Conservation (phyloP, 345 rosid genomes). For the Salix viminalis region DNA sequence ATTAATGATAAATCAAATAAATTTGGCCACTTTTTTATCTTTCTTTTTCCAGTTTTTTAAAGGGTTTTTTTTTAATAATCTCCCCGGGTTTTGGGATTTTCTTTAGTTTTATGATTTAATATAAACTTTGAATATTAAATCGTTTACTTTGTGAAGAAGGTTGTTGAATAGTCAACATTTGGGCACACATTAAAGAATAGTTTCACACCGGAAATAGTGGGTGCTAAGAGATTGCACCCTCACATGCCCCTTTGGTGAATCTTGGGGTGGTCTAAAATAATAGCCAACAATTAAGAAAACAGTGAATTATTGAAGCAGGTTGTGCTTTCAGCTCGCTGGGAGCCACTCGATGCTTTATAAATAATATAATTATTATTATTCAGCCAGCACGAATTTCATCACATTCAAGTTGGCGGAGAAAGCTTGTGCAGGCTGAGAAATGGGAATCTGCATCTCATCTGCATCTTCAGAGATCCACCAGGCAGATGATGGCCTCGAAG, state of each 20-base stretch:
- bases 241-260: conserved; percentile 53
- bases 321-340: conserved; percentile 32
- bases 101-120: too few relatives aligned
- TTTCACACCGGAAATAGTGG: not conserved
- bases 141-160: not conserved
- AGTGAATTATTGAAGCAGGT: conserved; percentile 26
- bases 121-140: too few relatives aligned
- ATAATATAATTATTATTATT: not conserved
- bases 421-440: conserved; percentile 7
- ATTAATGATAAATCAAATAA: too few relatives aligned
- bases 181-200: not conserved
- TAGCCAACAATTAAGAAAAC: conserved; percentile 12
- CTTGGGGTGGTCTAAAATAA: conserved; percentile 43
- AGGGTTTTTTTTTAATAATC: too few relatives aligned
- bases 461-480: conserved; percentile 44
- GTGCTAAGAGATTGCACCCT: conserved; percentile 17
- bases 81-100: not conserved
- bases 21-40: too few relatives aligned
- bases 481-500: conserved; percentile 19
- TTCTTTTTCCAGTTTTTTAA: too few relatives aligned
- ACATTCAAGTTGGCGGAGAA: not conserved
- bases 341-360: conserved; percentile 22
- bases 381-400: conserved; percentile 18
- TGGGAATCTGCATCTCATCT: conserved; percentile 55
- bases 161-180: not conserved